phyloP scores from a whole-genome alignment of 2,329 filamentous ascomycete genomes.

The Ascochyta pisi region DNA sequence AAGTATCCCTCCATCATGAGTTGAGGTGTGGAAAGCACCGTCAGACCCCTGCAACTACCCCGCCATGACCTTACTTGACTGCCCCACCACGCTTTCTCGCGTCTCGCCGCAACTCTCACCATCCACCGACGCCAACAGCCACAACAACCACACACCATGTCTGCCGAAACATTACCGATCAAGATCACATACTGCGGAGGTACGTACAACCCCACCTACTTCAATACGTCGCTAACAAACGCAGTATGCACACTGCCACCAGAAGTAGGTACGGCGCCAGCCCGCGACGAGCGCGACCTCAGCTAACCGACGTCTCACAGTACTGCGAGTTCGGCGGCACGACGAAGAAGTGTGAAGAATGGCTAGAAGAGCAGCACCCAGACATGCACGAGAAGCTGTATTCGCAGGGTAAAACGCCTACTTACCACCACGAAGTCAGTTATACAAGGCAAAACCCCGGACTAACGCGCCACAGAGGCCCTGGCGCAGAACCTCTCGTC shows the following conservation, averaged over 20 bases:
- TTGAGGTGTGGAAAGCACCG: background rate
- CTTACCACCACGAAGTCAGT: too few relatives aligned
- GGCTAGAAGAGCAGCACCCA: slow-evolving; percentile 79
- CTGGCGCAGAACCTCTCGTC: slow-evolving; percentile 83
- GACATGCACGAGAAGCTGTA: slow-evolving; percentile 81
- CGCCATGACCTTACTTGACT: slow-evolving; percentile 11
- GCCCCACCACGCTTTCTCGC: slow-evolving; percentile 26
- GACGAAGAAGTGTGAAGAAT: slow-evolving; percentile 95
- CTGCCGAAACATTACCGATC: slow-evolving; percentile 54
- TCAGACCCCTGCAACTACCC: slow-evolving; percentile 19
- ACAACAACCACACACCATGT: slow-evolving; percentile 25
- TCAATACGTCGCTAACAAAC: slow-evolving; percentile 26
- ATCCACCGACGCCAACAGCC: slow-evolving; percentile 3
- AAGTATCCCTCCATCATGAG: background rate
- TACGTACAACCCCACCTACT: slow-evolving; percentile 40
- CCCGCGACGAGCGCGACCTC: slow-evolving; percentile 3
- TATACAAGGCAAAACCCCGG: too few relatives aligned
- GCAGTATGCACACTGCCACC: slow-evolving; percentile 70
- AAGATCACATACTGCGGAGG: slow-evolving; percentile 68
- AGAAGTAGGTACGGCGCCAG: slow-evolving; percentile 63
- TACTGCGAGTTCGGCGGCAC: slow-evolving; percentile 99
- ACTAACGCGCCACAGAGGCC: slow-evolving; percentile 54
- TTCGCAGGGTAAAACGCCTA: slow-evolving; percentile 71
- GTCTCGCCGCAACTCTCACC: slow-evolving; percentile 18
- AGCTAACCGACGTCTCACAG: slow-evolving; percentile 57